Evolutionary conservation across 2,329 filamentous ascomycete species (phyloP), one percentile per base, ranked within the genome.

Genomic region (Aspergillus sp.): DNA sequence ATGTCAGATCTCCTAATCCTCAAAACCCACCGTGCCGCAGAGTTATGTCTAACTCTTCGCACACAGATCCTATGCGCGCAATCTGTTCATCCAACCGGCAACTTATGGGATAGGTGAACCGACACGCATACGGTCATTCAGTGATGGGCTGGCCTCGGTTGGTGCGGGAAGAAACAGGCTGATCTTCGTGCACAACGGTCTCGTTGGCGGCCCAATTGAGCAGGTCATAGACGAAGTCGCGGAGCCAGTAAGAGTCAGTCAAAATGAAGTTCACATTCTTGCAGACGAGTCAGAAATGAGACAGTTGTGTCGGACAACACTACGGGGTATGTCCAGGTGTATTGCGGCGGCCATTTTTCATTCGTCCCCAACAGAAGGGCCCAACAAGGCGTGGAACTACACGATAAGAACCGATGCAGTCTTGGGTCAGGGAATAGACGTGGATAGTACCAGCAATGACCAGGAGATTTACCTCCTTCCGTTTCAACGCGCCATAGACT

Each of bases 11-110:
- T 48, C 46, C 60, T 46, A 3, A 46, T n/a, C 52, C 25, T 30
- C 7, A 13, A 23, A 31, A 45, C 25, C n/a, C 68, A 41, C 7
- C 45, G 13, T 34, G 15, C 8, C 46, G 19, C 11, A 17, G 8
- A 30, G 22, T n/a, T 15, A 47, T 7, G 13, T 57, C 46, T 57
- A 13, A 57, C 46, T 9, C 17, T 50, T 4, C 13, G 4, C 3
- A 50, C 41, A 54, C 31, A 84, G 84, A 51, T 80, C 81, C 57
- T 94, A 90, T 74, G 89, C 92, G 17, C 89, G 91, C 68, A 93
- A 93, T 74, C 86, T 97, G 65, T 94, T 96, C 70, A 85, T 93
- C 3, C 89, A 92, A 1, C 89, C 91, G 1, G 89, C 90, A 0
- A 79, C 84, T 3, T 96, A 85, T 70, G 93, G 93, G 49, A 87